Evolutionary conservation across 495 filamentous ascomycete genomes (phyloP), one percentile per base, ranked within the genome.

Genomic region (Hyaloscypha variabilis): DNA sequence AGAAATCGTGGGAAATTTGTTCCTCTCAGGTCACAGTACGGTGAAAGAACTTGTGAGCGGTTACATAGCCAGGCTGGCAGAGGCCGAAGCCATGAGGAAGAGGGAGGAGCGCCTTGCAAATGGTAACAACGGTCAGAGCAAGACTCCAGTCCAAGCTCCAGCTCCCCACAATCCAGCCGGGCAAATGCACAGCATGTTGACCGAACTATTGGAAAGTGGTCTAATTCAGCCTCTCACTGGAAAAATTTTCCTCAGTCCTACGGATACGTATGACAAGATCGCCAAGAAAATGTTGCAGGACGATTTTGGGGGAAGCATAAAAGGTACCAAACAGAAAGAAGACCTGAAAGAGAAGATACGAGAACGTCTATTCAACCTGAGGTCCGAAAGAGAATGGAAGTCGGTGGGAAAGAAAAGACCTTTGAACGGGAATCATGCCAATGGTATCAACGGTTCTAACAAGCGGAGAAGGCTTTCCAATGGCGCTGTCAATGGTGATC

Each of bases 11-110:
- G 83, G 88, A 61, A 88, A 89, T 55, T 83, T 98, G 13, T 77
- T 97, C 31, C 80, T 87, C 39, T 83, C 91, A 24, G 95, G 95
- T 8, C 90, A 96, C 75, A 88, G 88, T 3, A 85, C 86, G 66
- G 81, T 97, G 42, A 79, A 78, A 21, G 88, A 96, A 67, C 83
- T 98, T 21, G 78, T 64, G n/a, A 71, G 79, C 13, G 76, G 77
- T 17, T 81, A 80, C 64, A 69, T 74, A 56, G 36, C 39, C 39
- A 46, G 17, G 17, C 11, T 46, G 39, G 17, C 39, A 46, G 51
- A 54, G 25, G 8, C 25, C 21, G 51, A 54, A 17, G 51, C 51
- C 19, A 24, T 25, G 23, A 46, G 39, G 17, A 24, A 54, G 8
- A 6, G 51, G 17, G 23, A 54, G 21, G 25, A 54, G 21, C 10